phyloP scores from a whole-genome alignment of 192 early-diverging fungal genomes.

The Funneliformis mosseae region DNA sequence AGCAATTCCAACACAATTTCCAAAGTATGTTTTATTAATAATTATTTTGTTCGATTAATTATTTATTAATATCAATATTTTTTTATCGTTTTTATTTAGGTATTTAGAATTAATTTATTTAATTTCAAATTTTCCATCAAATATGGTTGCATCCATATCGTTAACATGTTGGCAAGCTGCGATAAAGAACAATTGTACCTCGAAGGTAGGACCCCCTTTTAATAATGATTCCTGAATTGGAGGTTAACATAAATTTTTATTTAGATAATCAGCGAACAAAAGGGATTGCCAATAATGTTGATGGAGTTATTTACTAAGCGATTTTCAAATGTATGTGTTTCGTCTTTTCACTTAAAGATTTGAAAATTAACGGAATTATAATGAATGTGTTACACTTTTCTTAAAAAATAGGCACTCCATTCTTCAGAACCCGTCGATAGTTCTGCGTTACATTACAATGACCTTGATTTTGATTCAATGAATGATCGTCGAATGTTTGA shows the following conservation, averaged over 20 bases:
- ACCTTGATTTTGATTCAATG: slow-evolving; percentile 7
- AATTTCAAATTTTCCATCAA: slow-evolving; percentile 24
- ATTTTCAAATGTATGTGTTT: neutral
- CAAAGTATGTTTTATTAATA: neutral
- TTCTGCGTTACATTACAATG: neutral
- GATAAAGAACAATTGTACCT: neutral
- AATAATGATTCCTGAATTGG: neutral
- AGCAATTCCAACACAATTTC: neutral
- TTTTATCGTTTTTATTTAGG: neutral
- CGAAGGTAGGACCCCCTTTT: neutral
- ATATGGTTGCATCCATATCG: neutral
- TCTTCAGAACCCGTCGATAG: neutral
- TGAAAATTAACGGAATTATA: neutral
- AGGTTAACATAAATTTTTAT: neutral
- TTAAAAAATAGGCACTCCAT: neutral
- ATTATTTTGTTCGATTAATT: neutral
- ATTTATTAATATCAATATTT: neutral
- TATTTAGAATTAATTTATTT: slow-evolving; percentile 22
- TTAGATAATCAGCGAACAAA: slow-evolving; percentile 17
- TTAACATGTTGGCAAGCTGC: slow-evolving; percentile 8
- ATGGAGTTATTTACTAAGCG: slow-evolving; percentile 13
- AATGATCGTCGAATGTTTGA: neutral
- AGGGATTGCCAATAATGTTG: neutral
- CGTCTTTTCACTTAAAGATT: neutral
- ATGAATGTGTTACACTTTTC: neutral